A percentile compares a stretch with the other conserved stretches of the same genome.
These are phyloP conservation scores for Tylopilus orsonianus DNA, from an alignment of 1,284 basidiomycete genomes.

Conservation along the genomic window DNA sequence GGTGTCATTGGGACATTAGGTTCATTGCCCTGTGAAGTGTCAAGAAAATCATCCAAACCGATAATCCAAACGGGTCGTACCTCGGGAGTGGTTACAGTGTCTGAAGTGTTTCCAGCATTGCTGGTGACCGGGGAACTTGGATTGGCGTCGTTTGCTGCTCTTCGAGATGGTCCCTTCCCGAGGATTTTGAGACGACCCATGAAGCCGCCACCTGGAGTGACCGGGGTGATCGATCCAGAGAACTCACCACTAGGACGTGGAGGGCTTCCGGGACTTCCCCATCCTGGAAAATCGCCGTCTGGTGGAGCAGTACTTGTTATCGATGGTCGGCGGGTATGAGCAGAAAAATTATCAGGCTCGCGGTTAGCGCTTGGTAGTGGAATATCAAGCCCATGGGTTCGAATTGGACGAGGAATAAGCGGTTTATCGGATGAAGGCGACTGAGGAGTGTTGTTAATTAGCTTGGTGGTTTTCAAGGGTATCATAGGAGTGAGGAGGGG, in stretches of 20 bases:
- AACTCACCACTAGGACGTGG: constrained; percentile 29
- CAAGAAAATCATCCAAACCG: background rate
- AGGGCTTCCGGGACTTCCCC: constrained; percentile 44
- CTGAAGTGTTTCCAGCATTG: constrained; percentile 15
- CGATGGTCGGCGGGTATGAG: constrained; percentile 45
- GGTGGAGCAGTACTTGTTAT: constrained; percentile 38
- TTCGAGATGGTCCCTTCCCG: constrained; percentile 47
- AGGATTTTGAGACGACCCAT: constrained; percentile 81
- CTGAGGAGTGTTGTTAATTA: constrained; percentile 38
- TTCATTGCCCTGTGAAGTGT: constrained; percentile 23
- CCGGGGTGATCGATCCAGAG: constrained; percentile 43
- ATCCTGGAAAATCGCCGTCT: constrained; percentile 54
- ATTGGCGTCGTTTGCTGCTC: constrained; percentile 26
- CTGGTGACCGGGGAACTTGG: constrained; percentile 30
- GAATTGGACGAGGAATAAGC: constrained; percentile 33
- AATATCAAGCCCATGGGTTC: constrained; percentile 32
- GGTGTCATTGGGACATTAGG: constrained; percentile 44
- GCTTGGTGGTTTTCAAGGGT: constrained; percentile 39
- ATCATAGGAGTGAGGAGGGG: constrained; percentile 61
- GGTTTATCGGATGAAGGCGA: constrained; percentile 36
- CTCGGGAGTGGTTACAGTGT: constrained; percentile 24
- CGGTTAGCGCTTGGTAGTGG: constrained; percentile 23
- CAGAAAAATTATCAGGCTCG: constrained; percentile 54
- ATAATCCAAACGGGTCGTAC: constrained; percentile 14
- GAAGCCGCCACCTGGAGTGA: constrained; percentile 57